Conservation (phyloP, 148 eudicot genomes). For the Camellia japonica region DNA sequence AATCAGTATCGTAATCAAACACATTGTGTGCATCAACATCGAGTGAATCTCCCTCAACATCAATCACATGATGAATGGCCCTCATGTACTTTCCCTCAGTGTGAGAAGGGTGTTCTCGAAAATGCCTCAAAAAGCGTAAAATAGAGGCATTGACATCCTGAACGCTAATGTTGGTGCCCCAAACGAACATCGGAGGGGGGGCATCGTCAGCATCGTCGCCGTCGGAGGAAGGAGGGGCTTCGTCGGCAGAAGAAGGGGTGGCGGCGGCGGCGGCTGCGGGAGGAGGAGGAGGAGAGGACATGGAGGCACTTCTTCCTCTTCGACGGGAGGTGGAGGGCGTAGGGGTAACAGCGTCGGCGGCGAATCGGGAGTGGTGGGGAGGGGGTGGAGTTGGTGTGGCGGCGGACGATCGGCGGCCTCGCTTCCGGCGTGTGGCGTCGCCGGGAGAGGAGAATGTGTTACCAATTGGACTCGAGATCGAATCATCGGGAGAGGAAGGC, state of each 20-base stretch:
- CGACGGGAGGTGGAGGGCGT: conserved; percentile 36
- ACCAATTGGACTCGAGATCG: conserved; percentile 73
- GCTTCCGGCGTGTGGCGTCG: conserved; percentile 25
- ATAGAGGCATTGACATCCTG: conserved; percentile 85
- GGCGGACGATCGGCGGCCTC: conserved; percentile 36
- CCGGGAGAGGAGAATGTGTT: conserved; percentile 76
- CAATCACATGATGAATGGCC: conserved; percentile 66
- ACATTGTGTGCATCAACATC: conserved; percentile 92
- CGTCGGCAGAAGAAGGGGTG: conserved; percentile 48
- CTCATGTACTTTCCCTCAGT: conserved; percentile 86
- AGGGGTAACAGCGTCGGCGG: conserved; percentile 30
- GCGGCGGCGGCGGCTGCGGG: conserved; percentile 17
- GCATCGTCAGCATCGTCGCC: conserved; percentile 65
- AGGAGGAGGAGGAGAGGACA: conserved; percentile 16
- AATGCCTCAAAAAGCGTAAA: conserved; percentile 75
- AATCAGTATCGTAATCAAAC: conserved; percentile 78
- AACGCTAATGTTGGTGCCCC: conserved; percentile 97
- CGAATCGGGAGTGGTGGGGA: conserved; percentile 28
- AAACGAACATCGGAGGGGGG: conserved; percentile 83
- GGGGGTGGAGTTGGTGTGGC: conserved; percentile 31
- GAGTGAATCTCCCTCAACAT: conserved; percentile 77
- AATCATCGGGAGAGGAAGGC: conserved; percentile 75
- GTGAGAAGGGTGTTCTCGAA: conserved; percentile 41
- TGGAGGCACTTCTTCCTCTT: conserved; percentile 16
- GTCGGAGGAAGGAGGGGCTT: conserved; percentile 60